A percentile compares a stretch with the other conserved stretches of the same genome.
Evolutionary conservation across 2,329 filamentous ascomycete species (phyloP).

Genomic region (Diplodia corticola): DNA sequence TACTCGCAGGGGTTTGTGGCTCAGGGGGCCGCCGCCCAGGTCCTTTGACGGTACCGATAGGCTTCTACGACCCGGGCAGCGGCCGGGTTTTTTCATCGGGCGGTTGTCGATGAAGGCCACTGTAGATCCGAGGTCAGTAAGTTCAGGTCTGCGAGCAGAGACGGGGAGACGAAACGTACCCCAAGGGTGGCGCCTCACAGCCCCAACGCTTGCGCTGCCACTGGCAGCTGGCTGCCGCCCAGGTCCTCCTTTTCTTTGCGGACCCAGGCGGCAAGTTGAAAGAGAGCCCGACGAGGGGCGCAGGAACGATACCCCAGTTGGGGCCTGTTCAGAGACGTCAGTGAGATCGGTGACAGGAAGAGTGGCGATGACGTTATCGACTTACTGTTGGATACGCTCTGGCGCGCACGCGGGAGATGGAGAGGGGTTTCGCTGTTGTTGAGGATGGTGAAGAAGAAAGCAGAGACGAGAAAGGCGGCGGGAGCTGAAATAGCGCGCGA

Average conservation of each 20-base stretch:
- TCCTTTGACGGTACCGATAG: background rate
- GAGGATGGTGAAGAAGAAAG: background rate
- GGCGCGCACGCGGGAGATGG: too few relatives aligned
- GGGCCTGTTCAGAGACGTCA: background rate
- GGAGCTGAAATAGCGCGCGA: background rate
- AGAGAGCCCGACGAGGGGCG: background rate
- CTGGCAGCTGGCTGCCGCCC: background rate
- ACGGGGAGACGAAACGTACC: background rate
- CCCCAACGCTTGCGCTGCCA: background rate
- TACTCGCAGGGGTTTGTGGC: background rate
- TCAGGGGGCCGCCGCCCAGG: background rate
- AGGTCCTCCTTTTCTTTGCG: background rate
- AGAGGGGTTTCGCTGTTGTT: background rate
- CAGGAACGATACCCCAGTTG: rapidly evolving
- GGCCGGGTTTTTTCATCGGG: background rate
- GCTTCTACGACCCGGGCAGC: background rate
- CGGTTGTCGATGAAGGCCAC: background rate
- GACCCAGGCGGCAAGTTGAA: background rate
- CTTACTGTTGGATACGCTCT: too few relatives aligned
- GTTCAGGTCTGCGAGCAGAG: background rate
- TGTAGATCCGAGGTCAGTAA: background rate
- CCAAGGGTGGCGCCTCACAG: background rate
- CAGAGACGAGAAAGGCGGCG: background rate
- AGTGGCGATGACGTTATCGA: too few relatives aligned
- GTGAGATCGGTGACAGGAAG: background rate